These are phyloP conservation scores for Ogataea degrootiae DNA, from an alignment of 805 yeast genomes.

Conservation along the genomic window DNA sequence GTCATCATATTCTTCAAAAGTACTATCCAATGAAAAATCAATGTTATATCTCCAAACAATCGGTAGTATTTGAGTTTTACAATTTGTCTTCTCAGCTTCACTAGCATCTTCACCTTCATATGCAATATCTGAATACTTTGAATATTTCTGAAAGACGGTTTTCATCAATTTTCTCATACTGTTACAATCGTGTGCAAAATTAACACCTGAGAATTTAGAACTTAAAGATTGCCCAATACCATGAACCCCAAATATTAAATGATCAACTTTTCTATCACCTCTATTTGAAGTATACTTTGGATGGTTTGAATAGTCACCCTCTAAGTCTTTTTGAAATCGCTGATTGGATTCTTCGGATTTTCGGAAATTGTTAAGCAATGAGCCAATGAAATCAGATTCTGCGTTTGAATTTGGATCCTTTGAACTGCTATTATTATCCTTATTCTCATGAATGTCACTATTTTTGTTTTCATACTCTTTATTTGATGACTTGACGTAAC, in stretches of 20 bases:
- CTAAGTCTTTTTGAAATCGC: slow-evolving; percentile 41
- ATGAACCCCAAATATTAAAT: slow-evolving; percentile 80
- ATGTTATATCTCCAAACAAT: slow-evolving; percentile 86
- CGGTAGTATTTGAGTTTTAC: slow-evolving; percentile 79
- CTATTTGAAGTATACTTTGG: slow-evolving; percentile 35
- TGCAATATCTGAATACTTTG: slow-evolving; percentile 35
- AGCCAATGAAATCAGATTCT: slow-evolving; percentile 3
- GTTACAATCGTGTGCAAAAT: slow-evolving; percentile 82
- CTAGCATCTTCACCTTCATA: slow-evolving; percentile 28
- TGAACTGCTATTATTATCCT: not conserved
- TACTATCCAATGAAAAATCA: slow-evolving; percentile 49
- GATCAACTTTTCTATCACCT: slow-evolving; percentile 39
- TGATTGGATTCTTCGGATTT: slow-evolving; percentile 21
- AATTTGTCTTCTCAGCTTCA: slow-evolving; percentile 32
- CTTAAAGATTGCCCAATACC: slow-evolving; percentile 94
- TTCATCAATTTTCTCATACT: slow-evolving; percentile 56
- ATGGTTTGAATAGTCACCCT: slow-evolving; percentile 47
- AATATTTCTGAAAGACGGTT: slow-evolving; percentile 37
- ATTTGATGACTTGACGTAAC: slow-evolving; percentile 27
- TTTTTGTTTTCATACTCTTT: slow-evolving; percentile 7
- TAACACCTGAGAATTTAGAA: slow-evolving; percentile 68
- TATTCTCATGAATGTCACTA: not conserved
- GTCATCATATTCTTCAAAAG: slow-evolving; percentile 31
- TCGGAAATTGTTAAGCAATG: slow-evolving; percentile 8
- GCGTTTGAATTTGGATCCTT: not conserved